A percentile compares a stretch with the other conserved stretches of the same genome.
These are phyloP conservation scores for Tolypocladium tropicale DNA, from an alignment of 2,329 filamentous ascomycete species.

Conservation along the genomic window DNA sequence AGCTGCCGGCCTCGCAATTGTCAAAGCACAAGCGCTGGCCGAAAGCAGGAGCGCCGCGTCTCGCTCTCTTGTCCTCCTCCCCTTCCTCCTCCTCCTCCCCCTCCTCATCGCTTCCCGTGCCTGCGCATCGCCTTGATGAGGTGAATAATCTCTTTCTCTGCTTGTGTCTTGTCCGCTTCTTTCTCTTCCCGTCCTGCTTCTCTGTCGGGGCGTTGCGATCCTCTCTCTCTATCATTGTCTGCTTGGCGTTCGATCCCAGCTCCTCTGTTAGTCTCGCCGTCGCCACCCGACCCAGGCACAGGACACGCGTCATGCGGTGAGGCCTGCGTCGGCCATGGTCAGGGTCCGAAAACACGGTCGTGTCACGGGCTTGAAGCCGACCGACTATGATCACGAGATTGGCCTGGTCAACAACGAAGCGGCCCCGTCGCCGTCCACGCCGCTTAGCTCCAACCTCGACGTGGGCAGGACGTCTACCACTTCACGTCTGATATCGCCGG, in stretches of 20 bases:
- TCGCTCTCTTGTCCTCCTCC: background rate
- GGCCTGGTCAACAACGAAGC: constrained; percentile 49
- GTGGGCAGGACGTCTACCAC: constrained; percentile 7
- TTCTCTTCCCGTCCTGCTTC: background rate
- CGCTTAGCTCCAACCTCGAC: constrained; percentile 7
- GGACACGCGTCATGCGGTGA: constrained; percentile 9
- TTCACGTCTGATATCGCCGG: constrained; percentile 6
- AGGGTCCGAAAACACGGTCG: constrained; percentile 42
- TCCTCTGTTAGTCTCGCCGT: background rate
- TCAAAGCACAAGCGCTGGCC: background rate
- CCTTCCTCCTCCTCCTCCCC: too few relatives aligned
- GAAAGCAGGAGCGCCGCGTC: background rate
- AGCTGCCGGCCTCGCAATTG: too few relatives aligned
- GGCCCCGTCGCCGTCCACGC: constrained; percentile 12
- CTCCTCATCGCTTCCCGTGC: background rate
- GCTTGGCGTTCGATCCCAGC: background rate
- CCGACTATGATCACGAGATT: constrained; percentile 64
- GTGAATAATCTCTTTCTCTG: background rate
- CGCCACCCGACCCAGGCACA: background rate
- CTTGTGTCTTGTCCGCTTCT: background rate
- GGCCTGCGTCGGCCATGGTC: constrained; percentile 15
- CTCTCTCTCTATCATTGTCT: background rate
- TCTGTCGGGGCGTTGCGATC: background rate
- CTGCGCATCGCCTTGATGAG: background rate
- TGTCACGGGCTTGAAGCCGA: constrained; percentile 42